Base-by-base conservation (phyloP, 2,329 filamentous ascomycete genomes). In the Ophiocordyceps unilateralis region DNA sequence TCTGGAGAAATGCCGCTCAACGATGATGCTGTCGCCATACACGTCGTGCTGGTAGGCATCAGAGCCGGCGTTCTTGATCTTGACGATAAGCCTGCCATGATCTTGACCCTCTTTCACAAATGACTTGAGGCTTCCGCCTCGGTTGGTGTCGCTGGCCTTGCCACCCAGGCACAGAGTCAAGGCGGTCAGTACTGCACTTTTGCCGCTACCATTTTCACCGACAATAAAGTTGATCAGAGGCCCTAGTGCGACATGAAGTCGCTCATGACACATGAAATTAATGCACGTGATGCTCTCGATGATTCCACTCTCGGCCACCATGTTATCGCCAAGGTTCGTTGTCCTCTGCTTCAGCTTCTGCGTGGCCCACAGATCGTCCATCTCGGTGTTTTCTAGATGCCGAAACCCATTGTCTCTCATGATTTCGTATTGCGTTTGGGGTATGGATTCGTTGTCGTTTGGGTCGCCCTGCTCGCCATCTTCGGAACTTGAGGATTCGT, bases 141-240 rank as follows among this genome's bases (percentile, higher is more conserved):
- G 82, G 55, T 96, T 96, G 4, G 91, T 96, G 15, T 84, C 77
- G 43, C 85, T 85, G 2, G 91, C 88, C 60, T 95, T 96, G 19
- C 84, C 89, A 46, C 91, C 91, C n/a, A 98, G 69, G 55, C 91
- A 96, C 28, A 98, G 70, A 0, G 87, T 94, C 49, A 98, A 76
- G 5, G 87, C 91, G 0, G 91, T 96, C 23, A 98, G 66, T 14
- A 96, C 82, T 3, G 91, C 91, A 58, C 91, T 98, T 66, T 98
- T 98, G 30, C 91, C 91, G 57, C 89, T 96, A 26, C 91, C 91
- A 57, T 98, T 98, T 59, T 94, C 87, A 15, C 91, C 91, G 44
- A 95, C 88, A 47, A 98, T 88, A 62, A 98, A 98, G 61, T 98
- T 98, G 60, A 98, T 93, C 32, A 95, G 67, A 0, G 91, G 91